Evolutionary conservation across 768 basidiomycete species (phyloP).

Genomic region (Coprinopsis cinerea): DNA sequence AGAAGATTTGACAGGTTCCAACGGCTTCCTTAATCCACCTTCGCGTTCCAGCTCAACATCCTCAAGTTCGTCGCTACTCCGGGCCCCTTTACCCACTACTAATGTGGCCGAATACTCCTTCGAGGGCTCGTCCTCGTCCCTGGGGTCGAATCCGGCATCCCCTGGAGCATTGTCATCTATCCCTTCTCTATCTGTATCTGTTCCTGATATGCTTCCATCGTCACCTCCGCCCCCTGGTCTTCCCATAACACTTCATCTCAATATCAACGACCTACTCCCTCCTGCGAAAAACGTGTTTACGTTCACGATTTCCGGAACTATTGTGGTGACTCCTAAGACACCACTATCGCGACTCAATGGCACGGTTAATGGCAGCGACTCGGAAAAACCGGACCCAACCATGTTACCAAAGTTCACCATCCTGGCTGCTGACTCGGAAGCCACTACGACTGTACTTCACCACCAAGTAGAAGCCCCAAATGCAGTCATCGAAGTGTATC

Average conservation of each 20-base stretch:
- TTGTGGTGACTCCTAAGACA: slow-evolving; percentile 50
- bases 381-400: slow-evolving; percentile 37
- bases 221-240: slow-evolving; percentile 40
- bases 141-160: slow-evolving; percentile 22
- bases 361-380: slow-evolving; percentile 12
- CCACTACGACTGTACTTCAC: slow-evolving; percentile 48
- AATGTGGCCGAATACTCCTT: slow-evolving; percentile 71
- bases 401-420: slow-evolving; percentile 65
- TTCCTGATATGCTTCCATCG: slow-evolving; percentile 18
- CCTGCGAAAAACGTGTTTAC: slow-evolving; percentile 59
- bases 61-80: slow-evolving; percentile 61
- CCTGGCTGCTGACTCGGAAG: slow-evolving; percentile 60
- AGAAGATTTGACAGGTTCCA: neutral
- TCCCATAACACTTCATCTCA: slow-evolving; percentile 70
- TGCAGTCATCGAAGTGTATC: slow-evolving; percentile 55
- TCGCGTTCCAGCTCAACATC: slow-evolving; percentile 21
- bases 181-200: slow-evolving; percentile 41
- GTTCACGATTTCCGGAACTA: slow-evolving; percentile 60
- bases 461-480: slow-evolving; percentile 46
- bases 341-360: slow-evolving; percentile 22
- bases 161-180: slow-evolving; percentile 40
- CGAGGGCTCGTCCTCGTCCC: slow-evolving; percentile 36
- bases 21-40: neutral
- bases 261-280: slow-evolving; percentile 71
- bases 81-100: slow-evolving; percentile 65